Base-by-base conservation (phyloP, 371 early-diverging fungal species). In the Phascolomyces articulosus region DNA sequence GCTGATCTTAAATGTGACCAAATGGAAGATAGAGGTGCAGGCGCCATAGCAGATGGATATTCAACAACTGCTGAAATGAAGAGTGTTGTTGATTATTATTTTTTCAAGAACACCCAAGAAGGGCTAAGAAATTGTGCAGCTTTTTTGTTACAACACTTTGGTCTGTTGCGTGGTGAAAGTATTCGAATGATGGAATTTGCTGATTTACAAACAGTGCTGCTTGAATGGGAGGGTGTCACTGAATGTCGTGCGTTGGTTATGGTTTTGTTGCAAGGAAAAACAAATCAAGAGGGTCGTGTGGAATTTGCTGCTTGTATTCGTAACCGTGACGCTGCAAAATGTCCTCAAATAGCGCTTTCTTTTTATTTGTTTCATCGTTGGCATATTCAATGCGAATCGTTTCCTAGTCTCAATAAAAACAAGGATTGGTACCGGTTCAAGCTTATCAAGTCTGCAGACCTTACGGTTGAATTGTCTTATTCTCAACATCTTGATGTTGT, bases 221-320 rank as follows among this genome's bases (percentile, higher is more conserved):
- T 28, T 7, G 54, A 27, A 24, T 24, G 27, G 2, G 60, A 60
- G 47, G 60, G 47, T 27, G 8, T 24, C 11, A 24, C 29, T 9
- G 15, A 21, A 13, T 49, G 60, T 48, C 23, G 24, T 60, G 44
- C 60, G 15, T 24, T 60, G 23, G 60, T 44, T 3, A 47, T 60
- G 40, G 29, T 47, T 47, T 26, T 60, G 28, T 40, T 15, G 15
- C 23, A 47, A 29, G 49, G 44, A 4, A 60, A 60, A 20, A 47
- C 47, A 11, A 60, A 60, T 15, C 24, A 60, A 48, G 24, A 47
- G 16, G 60, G 47, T 4, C 44, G 49, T 48, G 18, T 49, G 60
- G 47, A 60, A 20, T 26, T 28, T 28, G 60, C 21, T 41, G 60
- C 48, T 7, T 27, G 26, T 16, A 44, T 60, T 24, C 60, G 49